A percentile compares a stretch with the other conserved stretches of the same genome.
phyloP scores from a whole-genome alignment of 495 filamentous ascomycete genomes.

The Aspergillus coremiiformis region DNA sequence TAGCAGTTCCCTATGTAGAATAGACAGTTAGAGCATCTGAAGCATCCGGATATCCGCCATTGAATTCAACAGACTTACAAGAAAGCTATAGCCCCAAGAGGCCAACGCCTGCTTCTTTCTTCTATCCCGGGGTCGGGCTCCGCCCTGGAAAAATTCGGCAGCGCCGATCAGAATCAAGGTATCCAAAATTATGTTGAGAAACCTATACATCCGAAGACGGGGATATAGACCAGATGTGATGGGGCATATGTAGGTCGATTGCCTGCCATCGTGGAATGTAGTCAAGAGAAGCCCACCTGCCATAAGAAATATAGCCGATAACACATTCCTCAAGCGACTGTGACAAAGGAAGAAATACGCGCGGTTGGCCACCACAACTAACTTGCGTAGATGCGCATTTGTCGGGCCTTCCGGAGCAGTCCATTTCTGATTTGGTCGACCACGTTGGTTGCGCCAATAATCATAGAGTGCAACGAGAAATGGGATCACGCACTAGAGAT shows the following conservation, averaged over 20 bases:
- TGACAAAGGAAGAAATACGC: slow-evolving; percentile 22
- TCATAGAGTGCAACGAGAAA: slow-evolving; percentile 40
- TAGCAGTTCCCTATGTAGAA: slow-evolving; percentile 22
- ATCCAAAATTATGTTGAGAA: slow-evolving; percentile 28
- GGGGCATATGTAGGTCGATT: slow-evolving; percentile 45
- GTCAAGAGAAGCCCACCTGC: slow-evolving; percentile 23
- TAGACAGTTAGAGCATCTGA: not conserved
- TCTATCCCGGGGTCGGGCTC: slow-evolving; percentile 15
- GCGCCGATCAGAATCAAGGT: slow-evolving; percentile 29
- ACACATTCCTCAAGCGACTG: slow-evolving; percentile 25
- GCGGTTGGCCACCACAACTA: slow-evolving; percentile 19
- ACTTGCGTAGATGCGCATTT: slow-evolving; percentile 13
- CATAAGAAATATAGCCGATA: slow-evolving; percentile 28
- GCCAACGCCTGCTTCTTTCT: slow-evolving; percentile 23
- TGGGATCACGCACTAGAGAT: slow-evolving; percentile 30
- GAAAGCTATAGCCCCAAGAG: slow-evolving; percentile 28
- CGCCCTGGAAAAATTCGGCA: slow-evolving; percentile 21
- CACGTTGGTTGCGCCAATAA: slow-evolving; percentile 31
- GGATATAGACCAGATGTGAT: slow-evolving; percentile 20
- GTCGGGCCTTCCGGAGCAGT: slow-evolving; percentile 15
- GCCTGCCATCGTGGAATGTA: slow-evolving; percentile 21
- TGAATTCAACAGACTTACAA: slow-evolving; percentile 24
- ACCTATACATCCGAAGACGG: slow-evolving; percentile 20
- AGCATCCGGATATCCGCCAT: not conserved
- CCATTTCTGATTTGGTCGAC: slow-evolving; percentile 17